Evolutionary conservation across 75 land plant genomes (phyloP).

Genomic region (Cryptomeria japonica): DNA sequence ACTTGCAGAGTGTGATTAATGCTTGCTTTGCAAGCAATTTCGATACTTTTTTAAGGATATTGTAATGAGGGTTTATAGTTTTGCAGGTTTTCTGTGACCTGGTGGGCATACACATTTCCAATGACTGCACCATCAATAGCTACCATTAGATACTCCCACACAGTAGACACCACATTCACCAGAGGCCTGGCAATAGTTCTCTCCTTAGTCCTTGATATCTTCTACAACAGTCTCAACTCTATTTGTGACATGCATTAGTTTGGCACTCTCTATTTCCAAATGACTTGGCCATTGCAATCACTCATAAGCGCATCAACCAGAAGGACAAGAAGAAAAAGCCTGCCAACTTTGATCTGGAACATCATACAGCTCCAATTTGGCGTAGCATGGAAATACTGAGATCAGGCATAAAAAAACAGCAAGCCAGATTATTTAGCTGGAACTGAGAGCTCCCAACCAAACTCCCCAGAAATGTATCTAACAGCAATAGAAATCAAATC

Average conservation of each 20-base stretch:
- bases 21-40: not conserved
- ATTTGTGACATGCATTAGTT: slow-evolving; percentile 59
- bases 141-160: slow-evolving; percentile 65
- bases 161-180: slow-evolving; percentile 41
- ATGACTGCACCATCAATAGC: slow-evolving; percentile 92
- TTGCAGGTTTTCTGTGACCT: slow-evolving; percentile 84
- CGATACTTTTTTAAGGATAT: not conserved
- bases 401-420: not conserved
- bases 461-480: too few relatives aligned
- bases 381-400: not conserved
- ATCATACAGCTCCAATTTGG: not conserved
- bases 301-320: slow-evolving; percentile 31
- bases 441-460: too few relatives aligned
- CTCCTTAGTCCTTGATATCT: slow-evolving; percentile 65
- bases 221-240: slow-evolving; percentile 64
- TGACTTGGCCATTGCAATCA: slow-evolving; percentile 93
- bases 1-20: too few relatives aligned
- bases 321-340: slow-evolving; percentile 25
- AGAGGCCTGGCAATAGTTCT: slow-evolving; percentile 60
- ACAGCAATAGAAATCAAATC: too few relatives aligned
- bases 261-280: slow-evolving; percentile 91
- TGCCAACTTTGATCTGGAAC: not conserved
- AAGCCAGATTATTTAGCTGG: not conserved
- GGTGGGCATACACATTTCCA: slow-evolving; percentile 98
- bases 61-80: not conserved